phyloP scores from a whole-genome alignment of 2,329 filamentous ascomycete genomes.

The Cladosporium sp. region DNA sequence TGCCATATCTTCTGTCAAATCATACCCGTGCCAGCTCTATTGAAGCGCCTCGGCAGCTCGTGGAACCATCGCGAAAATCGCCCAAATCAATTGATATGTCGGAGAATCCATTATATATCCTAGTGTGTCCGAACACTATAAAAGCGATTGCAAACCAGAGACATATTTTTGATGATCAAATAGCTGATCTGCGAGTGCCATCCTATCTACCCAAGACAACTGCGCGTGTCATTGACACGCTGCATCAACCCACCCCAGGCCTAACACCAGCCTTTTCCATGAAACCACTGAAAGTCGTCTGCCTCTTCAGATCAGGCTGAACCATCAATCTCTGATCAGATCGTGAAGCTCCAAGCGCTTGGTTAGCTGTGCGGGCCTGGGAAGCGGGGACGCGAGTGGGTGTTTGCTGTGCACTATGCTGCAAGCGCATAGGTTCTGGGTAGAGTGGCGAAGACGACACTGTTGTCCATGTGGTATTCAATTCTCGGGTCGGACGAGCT shows the following conservation, averaged over 20 bases:
- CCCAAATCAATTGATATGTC: not conserved
- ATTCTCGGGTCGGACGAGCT: not conserved
- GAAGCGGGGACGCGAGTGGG: constrained; percentile 14
- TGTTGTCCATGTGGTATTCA: constrained; percentile 6
- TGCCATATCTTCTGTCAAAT: not conserved
- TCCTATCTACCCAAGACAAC: not conserved
- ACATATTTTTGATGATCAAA: not conserved
- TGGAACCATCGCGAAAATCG: not conserved
- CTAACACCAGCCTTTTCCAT: constrained; percentile 43
- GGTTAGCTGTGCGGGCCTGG: constrained; percentile 11
- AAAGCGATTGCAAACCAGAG: not conserved
- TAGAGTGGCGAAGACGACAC: constrained; percentile 13
- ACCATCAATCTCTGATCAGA: constrained; percentile 11
- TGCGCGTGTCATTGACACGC: not conserved
- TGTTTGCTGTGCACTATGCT: not conserved
- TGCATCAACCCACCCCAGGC: not conserved
- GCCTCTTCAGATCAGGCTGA: constrained; percentile 18
- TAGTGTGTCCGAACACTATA: not conserved
- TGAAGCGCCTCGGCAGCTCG: not conserved
- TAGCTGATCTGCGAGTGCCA: not conserved
- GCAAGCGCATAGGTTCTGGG: constrained; percentile 5
- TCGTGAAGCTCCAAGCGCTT: constrained; percentile 25
- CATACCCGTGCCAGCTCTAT: not conserved
- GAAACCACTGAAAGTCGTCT: constrained; percentile 43
- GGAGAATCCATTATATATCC: not conserved